Evolutionary conservation across 768 basidiomycete genomes (phyloP).

Genomic region (Termitomyces sp.): DNA sequence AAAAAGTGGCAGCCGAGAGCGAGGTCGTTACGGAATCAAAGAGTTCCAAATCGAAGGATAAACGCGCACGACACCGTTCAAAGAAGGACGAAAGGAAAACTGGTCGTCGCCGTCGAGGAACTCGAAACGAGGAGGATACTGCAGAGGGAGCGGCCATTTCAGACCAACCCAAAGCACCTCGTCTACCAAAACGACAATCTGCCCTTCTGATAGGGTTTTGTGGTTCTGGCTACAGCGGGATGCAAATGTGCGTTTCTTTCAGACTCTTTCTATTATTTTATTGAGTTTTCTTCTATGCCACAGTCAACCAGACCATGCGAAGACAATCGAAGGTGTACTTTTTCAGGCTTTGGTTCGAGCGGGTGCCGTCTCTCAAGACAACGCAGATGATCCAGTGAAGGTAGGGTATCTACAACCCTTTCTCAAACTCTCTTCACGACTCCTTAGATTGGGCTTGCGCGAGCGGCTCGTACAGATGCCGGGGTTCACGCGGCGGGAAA

Average conservation of each 20-base stretch:
- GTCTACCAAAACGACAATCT: constrained; percentile 80
- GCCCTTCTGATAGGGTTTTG: constrained; percentile 88
- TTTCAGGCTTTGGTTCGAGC: constrained; percentile 86
- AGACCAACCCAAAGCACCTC: constrained; percentile 42
- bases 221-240: constrained; percentile 88
- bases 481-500: constrained; percentile 98
- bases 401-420: constrained; percentile 29
- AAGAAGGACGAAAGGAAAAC: constrained; percentile 32
- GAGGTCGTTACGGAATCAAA: neutral
- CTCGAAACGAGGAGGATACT: constrained; percentile 30
- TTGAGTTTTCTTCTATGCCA: constrained; percentile 1
- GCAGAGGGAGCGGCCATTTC: constrained; percentile 17
- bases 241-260: constrained; percentile 94
- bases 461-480: constrained; percentile 94
- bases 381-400: constrained; percentile 87
- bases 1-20: neutral
- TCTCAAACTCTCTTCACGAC: neutral
- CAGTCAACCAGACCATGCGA: constrained; percentile 64
- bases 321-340: constrained; percentile 87
- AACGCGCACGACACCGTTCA: constrained; percentile 21
- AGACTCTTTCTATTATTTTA: too few relatives aligned
- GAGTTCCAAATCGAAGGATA: neutral
- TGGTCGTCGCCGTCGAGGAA: constrained; percentile 39
- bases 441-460: constrained; percentile 71
- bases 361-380: constrained; percentile 93